Conservation (phyloP, 148 eudicot species). For the Rhododendron mucronatum region DNA sequence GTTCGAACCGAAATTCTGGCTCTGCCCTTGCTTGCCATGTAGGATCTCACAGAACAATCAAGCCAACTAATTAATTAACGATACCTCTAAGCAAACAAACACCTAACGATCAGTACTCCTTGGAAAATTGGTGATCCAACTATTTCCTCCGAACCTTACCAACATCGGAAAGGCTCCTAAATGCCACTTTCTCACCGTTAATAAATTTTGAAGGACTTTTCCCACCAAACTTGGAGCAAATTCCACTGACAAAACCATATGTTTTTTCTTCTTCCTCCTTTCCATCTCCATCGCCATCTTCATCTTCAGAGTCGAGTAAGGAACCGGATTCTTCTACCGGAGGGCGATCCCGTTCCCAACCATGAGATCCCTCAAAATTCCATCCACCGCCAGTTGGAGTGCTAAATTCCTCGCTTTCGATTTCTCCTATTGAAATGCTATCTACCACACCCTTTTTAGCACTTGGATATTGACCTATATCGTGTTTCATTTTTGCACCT, state of each 20-base stretch:
- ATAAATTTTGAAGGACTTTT: neutral
- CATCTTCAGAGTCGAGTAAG: neutral
- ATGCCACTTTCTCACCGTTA: slow-evolving; percentile 3
- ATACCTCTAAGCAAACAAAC: neutral
- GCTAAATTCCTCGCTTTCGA: neutral
- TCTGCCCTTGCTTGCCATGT: neutral
- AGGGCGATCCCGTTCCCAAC: neutral
- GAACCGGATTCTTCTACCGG: neutral
- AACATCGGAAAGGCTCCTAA: slow-evolving; percentile 15
- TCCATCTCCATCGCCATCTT: neutral
- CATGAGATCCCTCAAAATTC: slow-evolving; percentile 2
- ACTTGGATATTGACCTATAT: neutral
- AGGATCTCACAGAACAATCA: neutral
- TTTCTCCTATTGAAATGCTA: neutral
- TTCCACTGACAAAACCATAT: slow-evolving; percentile 7
- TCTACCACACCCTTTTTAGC: neutral
- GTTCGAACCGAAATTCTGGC: neutral
- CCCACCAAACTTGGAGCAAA: slow-evolving; percentile 6
- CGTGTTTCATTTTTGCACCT: neutral
- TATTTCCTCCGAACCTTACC: slow-evolving; percentile 4
- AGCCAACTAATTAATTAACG: neutral
- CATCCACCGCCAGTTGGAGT: neutral
- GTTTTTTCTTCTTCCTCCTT: neutral
- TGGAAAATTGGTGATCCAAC: slow-evolving; percentile 5
- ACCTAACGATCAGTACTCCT: neutral